Evolutionary conservation across 495 filamentous ascomycete species (phyloP).

Genomic region (Emericellopsis terricola): DNA sequence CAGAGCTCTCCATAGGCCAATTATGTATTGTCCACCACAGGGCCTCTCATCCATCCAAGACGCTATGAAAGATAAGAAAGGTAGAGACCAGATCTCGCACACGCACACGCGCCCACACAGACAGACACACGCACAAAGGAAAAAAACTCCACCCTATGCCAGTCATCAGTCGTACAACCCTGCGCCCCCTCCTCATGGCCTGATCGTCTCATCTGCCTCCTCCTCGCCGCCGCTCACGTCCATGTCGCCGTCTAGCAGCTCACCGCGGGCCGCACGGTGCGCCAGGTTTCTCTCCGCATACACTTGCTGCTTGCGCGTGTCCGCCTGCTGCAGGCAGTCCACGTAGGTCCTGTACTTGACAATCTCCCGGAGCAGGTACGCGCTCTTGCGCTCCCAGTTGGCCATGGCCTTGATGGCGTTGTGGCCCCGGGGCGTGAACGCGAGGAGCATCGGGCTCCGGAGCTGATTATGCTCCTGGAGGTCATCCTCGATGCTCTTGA

Average conservation of each 20-base stretch:
- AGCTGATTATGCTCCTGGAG: slow-evolving; percentile 75
- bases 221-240: slow-evolving; percentile 1
- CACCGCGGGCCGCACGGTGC: slow-evolving; percentile 16
- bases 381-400: slow-evolving; percentile 94
- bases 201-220: neutral
- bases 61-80: too few species aligned
- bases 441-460: slow-evolving; percentile 64
- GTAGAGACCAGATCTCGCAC: too few species aligned
- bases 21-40: too few species aligned
- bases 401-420: slow-evolving; percentile 69
- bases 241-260: slow-evolving; percentile 5
- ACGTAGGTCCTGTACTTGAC: slow-evolving; percentile 94
- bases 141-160: too few species aligned
- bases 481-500: slow-evolving; percentile 72
- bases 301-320: slow-evolving; percentile 21
- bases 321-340: slow-evolving; percentile 44
- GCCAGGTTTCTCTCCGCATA: slow-evolving; percentile 28
- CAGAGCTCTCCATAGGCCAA: too few species aligned
- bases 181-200: neutral
- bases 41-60: too few species aligned
- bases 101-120: too few species aligned
- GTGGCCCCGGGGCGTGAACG: slow-evolving; percentile 72
- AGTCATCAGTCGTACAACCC: too few species aligned
- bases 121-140: too few species aligned
- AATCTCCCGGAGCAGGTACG: slow-evolving; percentile 82